Base-by-base conservation (phyloP, 768 basidiomycete genomes). In the Calocera cornea region DNA sequence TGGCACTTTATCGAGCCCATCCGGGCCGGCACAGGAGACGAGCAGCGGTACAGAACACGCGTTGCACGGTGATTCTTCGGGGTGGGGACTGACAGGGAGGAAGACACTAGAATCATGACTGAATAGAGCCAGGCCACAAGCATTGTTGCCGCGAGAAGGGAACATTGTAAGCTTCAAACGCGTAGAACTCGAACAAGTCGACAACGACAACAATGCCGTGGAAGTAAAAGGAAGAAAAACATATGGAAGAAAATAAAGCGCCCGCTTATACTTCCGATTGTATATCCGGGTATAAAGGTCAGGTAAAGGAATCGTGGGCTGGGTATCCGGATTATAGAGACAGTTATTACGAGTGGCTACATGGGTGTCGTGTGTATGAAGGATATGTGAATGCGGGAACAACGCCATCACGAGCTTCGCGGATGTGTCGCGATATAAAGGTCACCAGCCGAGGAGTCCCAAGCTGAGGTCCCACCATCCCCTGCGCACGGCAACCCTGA, bases 401-500 rank as follows among this genome's bases (percentile, higher is more conserved):
- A 19, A 17, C 44, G 16, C 5, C 44, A 19, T 24, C 44, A 29
- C 54, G 27, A 11, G 10, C 27, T 33, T 29, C 54, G 24, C 54
- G 31, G 34, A 29, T 8, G 31, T 65, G 36, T 2, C 3, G 22
- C 2, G 19, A 27, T 7, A 17, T 17, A 17, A 27, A 17, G 64
- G 16, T 24, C 31, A 65, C 64, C 36, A 76, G 24, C 81, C 81
- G 44, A 83, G 76, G 22, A 83, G 71, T 12, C 79, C 75, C 1
- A 79, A 75, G 2, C 82, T 70, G 2, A 83, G 67, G 69, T 83
- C 82, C 66, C 78, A 77, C 82, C 82, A 83, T 1, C 81, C 78
- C 19, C 80, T 73, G 68, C 75, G 77, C 41, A 83, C 80, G 33
- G 77, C 73, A 34, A 81, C 74, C 65, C 71, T 72, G 41, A 68